A percentile compares a stretch with the other conserved stretches of the same genome.
phyloP scores from a whole-genome alignment of 192 early-diverging fungal species.

The Rhizophlyctis rosea region DNA sequence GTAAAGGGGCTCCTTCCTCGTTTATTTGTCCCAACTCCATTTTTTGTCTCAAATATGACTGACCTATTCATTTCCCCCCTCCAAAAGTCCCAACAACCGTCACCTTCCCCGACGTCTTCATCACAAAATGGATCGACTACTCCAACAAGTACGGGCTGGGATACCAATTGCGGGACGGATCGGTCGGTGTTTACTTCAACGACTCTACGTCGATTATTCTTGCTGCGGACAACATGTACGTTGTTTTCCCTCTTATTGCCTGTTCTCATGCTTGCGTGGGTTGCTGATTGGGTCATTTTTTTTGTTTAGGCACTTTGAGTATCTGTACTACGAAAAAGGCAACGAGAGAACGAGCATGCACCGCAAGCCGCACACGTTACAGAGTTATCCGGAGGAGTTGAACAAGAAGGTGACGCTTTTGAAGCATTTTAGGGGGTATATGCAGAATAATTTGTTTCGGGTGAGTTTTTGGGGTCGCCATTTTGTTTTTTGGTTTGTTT shows the following conservation, averaged over 20 bases:
- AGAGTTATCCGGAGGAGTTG: conserved; percentile 45
- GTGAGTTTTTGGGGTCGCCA: conserved; percentile 12
- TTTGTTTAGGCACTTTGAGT: conserved; percentile 39
- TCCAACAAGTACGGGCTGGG: conserved; percentile 83
- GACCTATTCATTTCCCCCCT: too few species aligned
- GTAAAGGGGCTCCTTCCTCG: too few species aligned
- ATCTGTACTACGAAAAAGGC: conserved; percentile 37
- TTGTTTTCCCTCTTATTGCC: too few species aligned
- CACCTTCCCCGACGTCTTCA: conserved; percentile 53
- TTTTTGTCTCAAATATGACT: too few species aligned
- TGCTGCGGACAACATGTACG: conserved; percentile 55
- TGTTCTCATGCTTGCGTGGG: background rate
- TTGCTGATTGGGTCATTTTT: background rate
- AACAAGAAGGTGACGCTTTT: conserved; percentile 63
- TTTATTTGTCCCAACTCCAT: too few species aligned
- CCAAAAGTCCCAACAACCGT: too few species aligned
- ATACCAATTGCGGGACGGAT: conserved; percentile 82
- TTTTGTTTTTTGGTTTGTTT: conserved; percentile 32
- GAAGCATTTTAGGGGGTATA: conserved; percentile 58
- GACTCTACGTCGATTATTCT: conserved; percentile 77
- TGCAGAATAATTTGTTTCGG: conserved; percentile 52
- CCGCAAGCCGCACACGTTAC: conserved; percentile 33
- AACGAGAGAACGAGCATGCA: conserved; percentile 30
- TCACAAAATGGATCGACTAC: conserved; percentile 88
- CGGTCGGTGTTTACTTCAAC: conserved; percentile 82